Percentiles rank a stretch among this genome's conserved stretches.
Evolutionary conservation across 306 rosid species (phyloP).

Genomic region (Corylus americana): DNA sequence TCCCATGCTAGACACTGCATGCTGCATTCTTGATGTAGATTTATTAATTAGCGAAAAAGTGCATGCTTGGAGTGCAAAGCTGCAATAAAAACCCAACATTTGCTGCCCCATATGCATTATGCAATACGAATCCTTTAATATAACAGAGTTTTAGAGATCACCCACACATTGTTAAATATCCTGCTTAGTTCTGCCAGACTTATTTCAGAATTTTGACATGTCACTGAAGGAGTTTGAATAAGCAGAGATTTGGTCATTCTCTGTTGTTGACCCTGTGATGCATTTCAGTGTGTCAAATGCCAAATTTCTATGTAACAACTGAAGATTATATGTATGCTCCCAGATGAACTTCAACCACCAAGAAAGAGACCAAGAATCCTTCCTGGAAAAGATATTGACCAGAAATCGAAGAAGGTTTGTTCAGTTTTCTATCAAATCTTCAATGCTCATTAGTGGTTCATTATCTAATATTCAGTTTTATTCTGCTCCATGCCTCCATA

Average conservation of each 20-base stretch:
- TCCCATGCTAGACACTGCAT: constrained; percentile 21
- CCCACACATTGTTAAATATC: background rate
- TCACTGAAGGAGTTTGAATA: constrained; percentile 3
- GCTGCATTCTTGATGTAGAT: constrained; percentile 13
- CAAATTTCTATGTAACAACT: constrained; percentile 26
- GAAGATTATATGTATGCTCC: constrained; percentile 32
- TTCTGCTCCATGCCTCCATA: background rate
- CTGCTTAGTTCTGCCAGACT: background rate
- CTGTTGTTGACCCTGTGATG: constrained; percentile 9
- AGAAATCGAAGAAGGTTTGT: constrained; percentile 86
- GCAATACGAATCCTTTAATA: background rate
- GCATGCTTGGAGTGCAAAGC: constrained; percentile 27
- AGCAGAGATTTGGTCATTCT: background rate
- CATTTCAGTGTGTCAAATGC: constrained; percentile 18
- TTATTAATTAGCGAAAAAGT: constrained; percentile 16
- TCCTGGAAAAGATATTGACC: constrained; percentile 72
- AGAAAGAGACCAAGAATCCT: constrained; percentile 71
- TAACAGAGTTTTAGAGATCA: background rate
- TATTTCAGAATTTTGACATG: constrained; percentile 16
- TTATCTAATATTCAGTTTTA: background rate
- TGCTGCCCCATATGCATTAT: background rate
- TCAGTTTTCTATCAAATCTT: constrained; percentile 1
- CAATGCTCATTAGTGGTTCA: constrained; percentile 11
- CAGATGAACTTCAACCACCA: constrained; percentile 64
- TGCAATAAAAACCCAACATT: background rate